Conservation (phyloP, 805 yeast genomes). For the Sugiyamaella floridensis region DNA sequence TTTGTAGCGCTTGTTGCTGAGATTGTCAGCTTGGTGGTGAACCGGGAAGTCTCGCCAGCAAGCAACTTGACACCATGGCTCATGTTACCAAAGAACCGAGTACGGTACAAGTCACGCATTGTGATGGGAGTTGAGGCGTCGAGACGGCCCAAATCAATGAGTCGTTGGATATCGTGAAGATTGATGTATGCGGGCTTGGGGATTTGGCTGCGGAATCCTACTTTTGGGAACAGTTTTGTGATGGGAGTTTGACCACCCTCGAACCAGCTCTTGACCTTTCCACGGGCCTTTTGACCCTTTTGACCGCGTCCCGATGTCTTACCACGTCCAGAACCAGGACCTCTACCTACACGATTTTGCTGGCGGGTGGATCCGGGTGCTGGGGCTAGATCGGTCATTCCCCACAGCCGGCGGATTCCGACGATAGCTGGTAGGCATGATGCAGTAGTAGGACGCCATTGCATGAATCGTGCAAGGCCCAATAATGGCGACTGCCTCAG, state of each 20-base stretch:
- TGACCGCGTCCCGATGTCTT: constrained; percentile 97
- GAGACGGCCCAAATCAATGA: constrained; percentile 62
- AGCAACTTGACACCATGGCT: constrained; percentile 77
- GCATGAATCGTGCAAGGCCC: neutral
- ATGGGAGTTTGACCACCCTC: constrained; percentile 99
- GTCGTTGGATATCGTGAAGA: constrained; percentile 61
- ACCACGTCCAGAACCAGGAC: constrained; percentile 83
- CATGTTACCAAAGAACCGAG: constrained; percentile 66
- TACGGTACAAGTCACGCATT: constrained; percentile 67
- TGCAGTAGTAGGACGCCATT: neutral
- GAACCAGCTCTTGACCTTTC: constrained; percentile 83
- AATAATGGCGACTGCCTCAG: neutral
- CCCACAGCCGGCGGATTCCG: neutral
- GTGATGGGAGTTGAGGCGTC: constrained; percentile 46
- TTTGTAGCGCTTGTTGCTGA: constrained; percentile 79
- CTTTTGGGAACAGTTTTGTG: constrained; percentile 73
- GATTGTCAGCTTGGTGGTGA: constrained; percentile 55
- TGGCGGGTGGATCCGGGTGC: constrained; percentile 30
- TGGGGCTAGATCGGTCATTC: constrained; percentile 24
- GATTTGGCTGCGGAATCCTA: constrained; percentile 53
- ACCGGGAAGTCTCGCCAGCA: constrained; percentile 48
- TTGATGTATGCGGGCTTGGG: constrained; percentile 45
- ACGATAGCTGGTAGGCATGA: neutral
- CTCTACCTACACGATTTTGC: constrained; percentile 77
- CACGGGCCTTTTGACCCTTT: constrained; percentile 97